These are phyloP conservation scores for Ceratocystiopsis minuta DNA, from an alignment of 2,329 filamentous ascomycete species.

Conservation along the genomic window DNA sequence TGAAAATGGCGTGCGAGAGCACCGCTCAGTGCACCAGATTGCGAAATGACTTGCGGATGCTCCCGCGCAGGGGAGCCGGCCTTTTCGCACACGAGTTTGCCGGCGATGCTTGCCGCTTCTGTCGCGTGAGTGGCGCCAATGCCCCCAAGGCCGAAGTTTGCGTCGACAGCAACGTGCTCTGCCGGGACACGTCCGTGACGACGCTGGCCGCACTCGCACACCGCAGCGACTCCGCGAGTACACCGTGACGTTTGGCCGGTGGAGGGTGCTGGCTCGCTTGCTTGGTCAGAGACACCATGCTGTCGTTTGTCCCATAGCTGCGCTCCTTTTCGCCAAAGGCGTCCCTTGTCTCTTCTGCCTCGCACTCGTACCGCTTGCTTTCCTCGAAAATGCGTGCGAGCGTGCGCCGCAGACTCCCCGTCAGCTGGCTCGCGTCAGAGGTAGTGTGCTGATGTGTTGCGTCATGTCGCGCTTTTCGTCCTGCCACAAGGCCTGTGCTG, in stretches of 20 bases:
- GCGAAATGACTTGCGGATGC: background rate
- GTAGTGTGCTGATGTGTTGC: too few relatives aligned
- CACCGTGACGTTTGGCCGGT: background rate
- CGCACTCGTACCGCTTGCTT: too few relatives aligned
- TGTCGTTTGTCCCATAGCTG: background rate
- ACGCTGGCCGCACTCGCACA: background rate
- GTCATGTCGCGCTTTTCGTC: too few relatives aligned
- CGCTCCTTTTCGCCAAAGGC: background rate
- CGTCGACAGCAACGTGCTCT: background rate
- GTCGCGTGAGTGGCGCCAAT: slow-evolving; percentile 12
- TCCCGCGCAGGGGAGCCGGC: background rate
- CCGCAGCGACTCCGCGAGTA: background rate
- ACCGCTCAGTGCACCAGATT: background rate
- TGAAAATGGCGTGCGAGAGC: background rate
- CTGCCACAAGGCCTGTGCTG: too few relatives aligned
- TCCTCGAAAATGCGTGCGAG: too few relatives aligned
- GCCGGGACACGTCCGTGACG: background rate
- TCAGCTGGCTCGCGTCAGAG: too few relatives aligned
- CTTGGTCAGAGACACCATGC: background rate
- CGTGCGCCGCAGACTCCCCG: too few relatives aligned
- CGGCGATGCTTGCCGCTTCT: background rate
- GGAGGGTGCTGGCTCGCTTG: too few relatives aligned
- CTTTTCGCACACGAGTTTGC: background rate
- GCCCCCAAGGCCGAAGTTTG: slow-evolving; percentile 6
- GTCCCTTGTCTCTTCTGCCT: too few relatives aligned